These are phyloP conservation scores for Micractinium conductrix DNA, from an alignment of 139 green algal species.

Conservation along the genomic window DNA sequence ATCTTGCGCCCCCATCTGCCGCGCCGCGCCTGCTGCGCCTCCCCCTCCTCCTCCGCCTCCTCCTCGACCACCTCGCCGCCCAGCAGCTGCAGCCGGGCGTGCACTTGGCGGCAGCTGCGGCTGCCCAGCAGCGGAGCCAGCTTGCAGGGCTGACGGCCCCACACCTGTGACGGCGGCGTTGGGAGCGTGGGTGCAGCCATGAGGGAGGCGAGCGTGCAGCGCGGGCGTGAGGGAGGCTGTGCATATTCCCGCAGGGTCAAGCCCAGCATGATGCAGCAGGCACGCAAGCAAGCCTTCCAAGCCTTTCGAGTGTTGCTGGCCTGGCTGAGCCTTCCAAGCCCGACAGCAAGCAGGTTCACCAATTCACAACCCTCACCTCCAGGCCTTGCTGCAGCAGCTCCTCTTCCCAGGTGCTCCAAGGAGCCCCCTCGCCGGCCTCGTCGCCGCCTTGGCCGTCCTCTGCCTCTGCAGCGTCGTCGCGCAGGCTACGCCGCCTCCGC, in stretches of 20 bases:
- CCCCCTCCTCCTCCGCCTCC: neutral
- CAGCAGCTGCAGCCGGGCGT: conserved; percentile 1
- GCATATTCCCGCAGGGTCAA: neutral
- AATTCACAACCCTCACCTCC: conserved; percentile 11
- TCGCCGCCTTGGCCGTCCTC: neutral
- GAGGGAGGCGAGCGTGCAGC: too few species aligned
- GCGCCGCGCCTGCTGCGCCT: neutral
- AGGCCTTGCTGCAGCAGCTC: conserved; percentile 41
- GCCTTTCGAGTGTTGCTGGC: too few species aligned
- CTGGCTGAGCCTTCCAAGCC: too few species aligned
- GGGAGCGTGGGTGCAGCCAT: neutral
- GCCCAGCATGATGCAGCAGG: neutral
- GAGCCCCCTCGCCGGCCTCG: neutral
- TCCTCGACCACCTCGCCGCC: neutral
- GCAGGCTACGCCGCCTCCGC: neutral
- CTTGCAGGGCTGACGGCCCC: conserved; percentile 47
- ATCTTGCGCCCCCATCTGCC: conserved; percentile 15
- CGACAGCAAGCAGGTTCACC: too few species aligned
- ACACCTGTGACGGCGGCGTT: conserved; percentile 32
- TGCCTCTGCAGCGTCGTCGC: neutral
- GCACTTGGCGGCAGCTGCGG: conserved; percentile 45
- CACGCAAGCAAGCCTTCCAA: too few species aligned
- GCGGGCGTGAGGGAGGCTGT: too few species aligned
- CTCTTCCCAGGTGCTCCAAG: conserved; percentile 38
- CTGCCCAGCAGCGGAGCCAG: conserved; percentile 49